A percentile compares a stretch with the other conserved stretches of the same genome.
Conservation (phyloP, 192 early-diverging fungal genomes). For the Backusella liffmaniae region DNA sequence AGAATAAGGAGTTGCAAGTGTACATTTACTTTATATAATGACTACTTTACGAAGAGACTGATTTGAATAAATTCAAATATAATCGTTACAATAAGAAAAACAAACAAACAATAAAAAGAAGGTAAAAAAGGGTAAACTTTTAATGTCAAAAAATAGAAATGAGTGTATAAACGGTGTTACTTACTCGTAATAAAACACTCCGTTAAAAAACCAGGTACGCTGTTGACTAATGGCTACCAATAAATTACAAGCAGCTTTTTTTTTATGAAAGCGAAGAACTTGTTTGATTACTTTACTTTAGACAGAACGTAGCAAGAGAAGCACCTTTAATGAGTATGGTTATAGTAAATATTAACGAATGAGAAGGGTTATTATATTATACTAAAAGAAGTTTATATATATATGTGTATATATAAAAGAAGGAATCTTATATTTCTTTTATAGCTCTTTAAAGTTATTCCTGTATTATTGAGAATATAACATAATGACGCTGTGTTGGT, state of each 20-base stretch:
- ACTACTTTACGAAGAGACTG: neutral
- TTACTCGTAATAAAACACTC: neutral
- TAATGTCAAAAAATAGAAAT: neutral
- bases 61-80: neutral
- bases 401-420: neutral
- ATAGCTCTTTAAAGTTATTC: neutral
- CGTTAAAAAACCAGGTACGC: neutral
- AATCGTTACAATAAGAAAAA: neutral
- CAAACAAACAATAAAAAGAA: neutral
- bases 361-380: neutral
- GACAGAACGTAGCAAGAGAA: neutral
- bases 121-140: neutral
- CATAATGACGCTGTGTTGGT: too few relatives aligned
- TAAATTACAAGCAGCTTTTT: too few relatives aligned
- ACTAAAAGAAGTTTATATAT: neutral
- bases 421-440: neutral
- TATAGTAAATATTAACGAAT: constrained; percentile 10
- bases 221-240: too few relatives aligned
- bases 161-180: neutral
- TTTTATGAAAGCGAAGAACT: neutral
- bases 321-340: neutral
- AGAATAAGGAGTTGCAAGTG: neutral
- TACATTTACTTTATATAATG: neutral
- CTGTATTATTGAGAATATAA: neutral
- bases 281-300: neutral